Base-by-base conservation (phyloP, 2,329 filamentous ascomycete species). In the Phyllosticta paracitricarpa region DNA sequence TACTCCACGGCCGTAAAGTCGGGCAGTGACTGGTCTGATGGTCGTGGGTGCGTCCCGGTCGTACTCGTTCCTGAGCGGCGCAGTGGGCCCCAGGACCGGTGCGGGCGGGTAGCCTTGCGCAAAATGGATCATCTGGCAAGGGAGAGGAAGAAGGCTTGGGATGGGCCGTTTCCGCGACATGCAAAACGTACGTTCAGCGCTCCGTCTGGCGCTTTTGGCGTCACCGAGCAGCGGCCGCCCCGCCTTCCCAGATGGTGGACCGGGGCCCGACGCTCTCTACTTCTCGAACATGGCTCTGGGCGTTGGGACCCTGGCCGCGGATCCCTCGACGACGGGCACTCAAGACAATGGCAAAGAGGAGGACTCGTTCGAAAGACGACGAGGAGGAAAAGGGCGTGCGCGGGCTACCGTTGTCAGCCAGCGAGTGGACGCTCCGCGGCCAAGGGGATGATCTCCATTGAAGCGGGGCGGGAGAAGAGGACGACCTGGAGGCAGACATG, bases 151-250 rank as follows among this genome's bases (percentile, higher is more conserved):
- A 48, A 61, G 58, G 54, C 58, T 54, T 40, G 58, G 54, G 53
- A 54, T 61, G 55, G 40, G 54, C 58, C 58, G 54, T 61, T 61
- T 61, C 58, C 40, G 58, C 58, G 56, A 54, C 30, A 52, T 60
- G 58, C 58, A 60, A 60, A 56, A 54, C 52, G 55, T 52, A 53
- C 58, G 58, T 60, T 56, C 58, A 61, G 58, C 58, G 56, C 53
- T 48, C 40, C n/a, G 14, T 61, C 54, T 61, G 58, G 58, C 58
- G 58, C 56, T 61, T 48, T 48, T 48, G 40, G 40, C 40, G 40
- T 48, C 40, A n/a, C 40, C 40, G 58, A 60, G 58, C 58, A 60
- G 58, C 58, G 58, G 52, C 48, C 59, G 59, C 59, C 59, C 59
- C 59, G 59, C 59, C 58, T 61, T 61, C 53, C 54, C 33, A 61